Conservation (phyloP, 108 stramenopile species). For the Pseudonitzschia pungens region DNA sequence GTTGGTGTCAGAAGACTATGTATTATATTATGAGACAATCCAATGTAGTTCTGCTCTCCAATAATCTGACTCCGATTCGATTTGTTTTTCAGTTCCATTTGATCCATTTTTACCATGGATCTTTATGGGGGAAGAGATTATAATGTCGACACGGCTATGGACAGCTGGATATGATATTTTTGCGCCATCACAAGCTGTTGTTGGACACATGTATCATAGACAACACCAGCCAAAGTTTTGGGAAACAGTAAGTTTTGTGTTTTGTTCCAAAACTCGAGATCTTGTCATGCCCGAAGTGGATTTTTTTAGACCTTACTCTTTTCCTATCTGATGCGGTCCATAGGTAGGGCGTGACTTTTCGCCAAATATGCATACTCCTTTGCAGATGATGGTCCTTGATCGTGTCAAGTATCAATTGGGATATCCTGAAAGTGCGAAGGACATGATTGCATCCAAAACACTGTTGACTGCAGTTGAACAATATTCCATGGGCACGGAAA, state of each 20-base stretch:
- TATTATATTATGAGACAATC: too few relatives aligned
- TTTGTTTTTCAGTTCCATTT: conserved; percentile 84
- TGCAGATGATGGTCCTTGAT: conserved; percentile 74
- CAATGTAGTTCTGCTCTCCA: conserved; percentile 5
- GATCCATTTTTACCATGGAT: conserved; percentile 98
- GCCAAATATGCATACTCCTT: conserved; percentile 67
- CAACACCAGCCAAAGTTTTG: conserved; percentile 97
- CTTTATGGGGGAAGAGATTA: conserved; percentile 98
- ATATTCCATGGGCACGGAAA: conserved; percentile 78
- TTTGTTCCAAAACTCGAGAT: not conserved
- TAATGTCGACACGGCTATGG: conserved; percentile 87
- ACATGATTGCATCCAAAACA: conserved; percentile 64
- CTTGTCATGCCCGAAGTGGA: not conserved
- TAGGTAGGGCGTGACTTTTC: conserved; percentile 66
- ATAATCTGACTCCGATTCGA: conserved; percentile 25
- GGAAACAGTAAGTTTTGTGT: conserved; percentile 70
- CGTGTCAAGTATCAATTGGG: conserved; percentile 81
- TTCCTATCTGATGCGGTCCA: not conserved
- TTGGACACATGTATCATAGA: conserved; percentile 87
- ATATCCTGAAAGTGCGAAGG: conserved; percentile 83
- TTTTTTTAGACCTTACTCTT: not conserved
- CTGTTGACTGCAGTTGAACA: conserved; percentile 80
- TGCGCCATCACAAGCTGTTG: conserved; percentile 82
- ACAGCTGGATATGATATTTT: conserved; percentile 97
- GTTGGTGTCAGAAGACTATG: not conserved